These are phyloP conservation scores for Kockovaella imperatae DNA, from an alignment of 768 basidiomycete species.

Conservation along the genomic window DNA sequence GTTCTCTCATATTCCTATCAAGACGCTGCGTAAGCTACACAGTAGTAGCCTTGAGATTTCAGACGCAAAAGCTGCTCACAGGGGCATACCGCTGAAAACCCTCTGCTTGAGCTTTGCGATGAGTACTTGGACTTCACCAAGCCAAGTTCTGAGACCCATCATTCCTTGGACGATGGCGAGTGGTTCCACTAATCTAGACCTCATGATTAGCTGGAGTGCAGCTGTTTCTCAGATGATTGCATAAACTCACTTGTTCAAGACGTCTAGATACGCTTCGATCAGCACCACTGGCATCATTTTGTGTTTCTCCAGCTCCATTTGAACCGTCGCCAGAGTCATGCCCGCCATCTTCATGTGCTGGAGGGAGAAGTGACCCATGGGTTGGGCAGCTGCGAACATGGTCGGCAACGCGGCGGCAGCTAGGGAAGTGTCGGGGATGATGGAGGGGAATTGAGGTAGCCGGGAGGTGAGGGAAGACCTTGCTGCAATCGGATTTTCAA, in stretches of 20 bases:
- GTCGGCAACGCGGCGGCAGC: slow-evolving; percentile 5
- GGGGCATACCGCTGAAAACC: slow-evolving; percentile 27
- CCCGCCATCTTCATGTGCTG: slow-evolving; percentile 32
- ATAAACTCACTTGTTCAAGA: slow-evolving; percentile 32
- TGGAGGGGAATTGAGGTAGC: background rate
- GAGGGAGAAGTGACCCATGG: slow-evolving; percentile 34
- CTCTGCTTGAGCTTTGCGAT: slow-evolving; percentile 30
- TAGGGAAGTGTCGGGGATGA: background rate
- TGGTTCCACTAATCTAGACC: slow-evolving; percentile 30
- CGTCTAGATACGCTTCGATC: slow-evolving; percentile 29
- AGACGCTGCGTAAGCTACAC: too few relatives aligned
- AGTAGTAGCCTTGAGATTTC: background rate
- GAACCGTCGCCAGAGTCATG: slow-evolving; percentile 26
- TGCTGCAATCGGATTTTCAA: too few relatives aligned
- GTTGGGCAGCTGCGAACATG: slow-evolving; percentile 34
- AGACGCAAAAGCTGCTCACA: slow-evolving; percentile 19
- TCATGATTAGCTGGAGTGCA: background rate
- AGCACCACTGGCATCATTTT: slow-evolving; percentile 26
- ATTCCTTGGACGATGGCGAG: slow-evolving; percentile 31
- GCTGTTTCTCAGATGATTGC: background rate
- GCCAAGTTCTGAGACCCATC: slow-evolving; percentile 30
- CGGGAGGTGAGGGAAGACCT: too few relatives aligned
- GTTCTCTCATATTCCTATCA: slow-evolving; percentile 14
- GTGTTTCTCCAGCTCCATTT: slow-evolving; percentile 28
- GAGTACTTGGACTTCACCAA: slow-evolving; percentile 32